A percentile compares a stretch with the other conserved stretches of the same genome.
Conservation (phyloP, 495 filamentous ascomycete species). For the Neurospora tetraspora region DNA sequence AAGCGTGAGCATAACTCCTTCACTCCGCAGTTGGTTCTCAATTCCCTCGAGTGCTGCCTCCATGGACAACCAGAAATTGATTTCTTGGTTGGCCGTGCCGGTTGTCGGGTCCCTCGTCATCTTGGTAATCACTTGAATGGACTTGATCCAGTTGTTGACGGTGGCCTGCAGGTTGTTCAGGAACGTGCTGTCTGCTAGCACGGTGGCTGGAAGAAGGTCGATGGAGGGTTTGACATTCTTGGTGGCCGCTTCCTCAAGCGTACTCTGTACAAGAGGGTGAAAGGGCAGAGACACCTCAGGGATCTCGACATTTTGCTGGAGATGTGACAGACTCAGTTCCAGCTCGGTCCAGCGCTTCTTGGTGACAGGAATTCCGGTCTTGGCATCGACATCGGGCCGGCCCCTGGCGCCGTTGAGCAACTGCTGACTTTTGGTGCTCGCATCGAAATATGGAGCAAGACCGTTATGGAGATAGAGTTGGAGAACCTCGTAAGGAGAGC, state of each 20-base stretch:
- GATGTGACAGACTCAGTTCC: conserved; percentile 75
- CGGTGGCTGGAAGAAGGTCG: conserved; percentile 60
- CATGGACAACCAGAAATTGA: conserved; percentile 97
- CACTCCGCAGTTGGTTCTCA: conserved; percentile 73
- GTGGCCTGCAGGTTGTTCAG: conserved; percentile 88
- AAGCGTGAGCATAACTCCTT: conserved; percentile 84
- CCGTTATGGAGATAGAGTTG: conserved; percentile 81
- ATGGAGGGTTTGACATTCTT: conserved; percentile 56
- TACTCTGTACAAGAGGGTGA: conserved; percentile 76
- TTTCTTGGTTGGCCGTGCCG: conserved; percentile 88
- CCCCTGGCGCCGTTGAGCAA: conserved; percentile 50
- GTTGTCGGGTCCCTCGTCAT: conserved; percentile 80
- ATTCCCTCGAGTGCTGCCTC: conserved; percentile 84
- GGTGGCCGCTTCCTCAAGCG: conserved; percentile 61
- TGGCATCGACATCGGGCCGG: conserved; percentile 72
- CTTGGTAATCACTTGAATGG: conserved; percentile 94
- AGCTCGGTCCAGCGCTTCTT: conserved; percentile 94
- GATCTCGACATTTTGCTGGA: conserved; percentile 97
- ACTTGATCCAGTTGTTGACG: conserved; percentile 96
- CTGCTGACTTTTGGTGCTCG: conserved; percentile 78
- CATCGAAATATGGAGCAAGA: conserved; percentile 91
- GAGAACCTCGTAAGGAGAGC: conserved; percentile 83
- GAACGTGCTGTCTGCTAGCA: conserved; percentile 77
- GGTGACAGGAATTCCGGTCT: conserved; percentile 90
- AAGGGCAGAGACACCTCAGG: conserved; percentile 77